phyloP scores from a whole-genome alignment of 2,329 filamentous ascomycete genomes.

The Aurifilum marmelostoma region DNA sequence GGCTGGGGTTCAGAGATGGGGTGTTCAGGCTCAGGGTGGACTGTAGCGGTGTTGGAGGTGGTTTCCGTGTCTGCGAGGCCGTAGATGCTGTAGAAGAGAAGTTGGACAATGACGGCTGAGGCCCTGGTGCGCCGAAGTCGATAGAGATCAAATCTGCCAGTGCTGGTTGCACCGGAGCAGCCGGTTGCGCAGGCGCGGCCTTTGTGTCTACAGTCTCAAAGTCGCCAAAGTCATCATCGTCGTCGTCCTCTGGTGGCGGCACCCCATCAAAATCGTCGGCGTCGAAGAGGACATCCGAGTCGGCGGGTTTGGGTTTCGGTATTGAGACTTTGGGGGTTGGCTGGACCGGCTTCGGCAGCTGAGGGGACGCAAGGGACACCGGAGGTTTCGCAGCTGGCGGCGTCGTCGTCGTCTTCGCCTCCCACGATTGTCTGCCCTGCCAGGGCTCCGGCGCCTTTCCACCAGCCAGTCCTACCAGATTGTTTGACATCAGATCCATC shows the following conservation, averaged over 20 bases:
- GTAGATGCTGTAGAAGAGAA: constrained; percentile 40
- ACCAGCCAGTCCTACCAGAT: constrained; percentile 46
- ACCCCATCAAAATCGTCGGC: constrained; percentile 55
- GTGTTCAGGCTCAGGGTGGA: constrained; percentile 37
- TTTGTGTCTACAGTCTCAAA: constrained; percentile 53
- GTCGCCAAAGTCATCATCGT: constrained; percentile 62
- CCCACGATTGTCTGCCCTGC: constrained; percentile 31
- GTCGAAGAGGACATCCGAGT: constrained; percentile 68
- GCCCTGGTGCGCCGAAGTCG: constrained; percentile 23
- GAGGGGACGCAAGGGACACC: constrained; percentile 6
- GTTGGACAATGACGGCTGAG: constrained; percentile 9
- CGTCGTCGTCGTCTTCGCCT: neutral
- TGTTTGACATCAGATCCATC: constrained; percentile 58
- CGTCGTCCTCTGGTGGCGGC: constrained; percentile 32
- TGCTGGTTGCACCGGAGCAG: constrained; percentile 33
- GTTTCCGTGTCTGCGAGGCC: constrained; percentile 34
- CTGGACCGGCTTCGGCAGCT: neutral
- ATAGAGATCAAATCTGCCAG: constrained; percentile 43
- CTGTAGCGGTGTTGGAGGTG: constrained; percentile 38
- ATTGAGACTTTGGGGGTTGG: neutral
- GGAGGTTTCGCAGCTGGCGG: constrained; percentile 14
- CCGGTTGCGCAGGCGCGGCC: constrained; percentile 27
- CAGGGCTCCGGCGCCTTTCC: constrained; percentile 30
- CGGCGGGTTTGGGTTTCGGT: constrained; percentile 35
- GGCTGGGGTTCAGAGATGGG: constrained; percentile 29